Evolutionary conservation across 495 filamentous ascomycete species (phyloP), one percentile per base, ranked within the genome.

Genomic region (Penicillium bovifimosum): DNA sequence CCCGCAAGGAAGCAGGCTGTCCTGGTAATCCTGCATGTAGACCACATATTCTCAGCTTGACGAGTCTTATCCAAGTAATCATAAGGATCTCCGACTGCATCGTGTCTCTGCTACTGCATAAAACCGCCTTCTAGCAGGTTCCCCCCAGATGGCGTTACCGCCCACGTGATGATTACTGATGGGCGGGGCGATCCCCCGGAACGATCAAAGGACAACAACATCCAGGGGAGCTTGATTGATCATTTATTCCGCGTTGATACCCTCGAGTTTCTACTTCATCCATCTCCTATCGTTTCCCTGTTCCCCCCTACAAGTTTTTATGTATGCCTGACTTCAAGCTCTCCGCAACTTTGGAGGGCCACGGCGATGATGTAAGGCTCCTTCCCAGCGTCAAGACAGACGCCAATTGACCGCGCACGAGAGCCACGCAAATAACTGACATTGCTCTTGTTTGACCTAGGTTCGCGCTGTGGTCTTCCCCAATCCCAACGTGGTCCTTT

Each of bases 401-500:
- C 52, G 40, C 46, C 46, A 24, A 41, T 54, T 40, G 40, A 41
- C 50, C 44, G 55, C 27, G 47, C 47, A 53, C 31, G 46, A 34
- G 35, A 46, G 20, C 40, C 49, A 36, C 26, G 39, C 35, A 60
- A 36, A 48, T 38, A 32, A 47, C 51, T 62, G 29, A 63, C 47
- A 13, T 17, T 26, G 28, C 49, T 52, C 50, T 47, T 44, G 28
- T 51, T 58, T 11, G 3, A 34, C 24, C 28, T 60, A 98, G 93
- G 93, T 99, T 64, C 90, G 93, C 55, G 83, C 81, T 55, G 88
- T 99, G 56, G 75, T 74, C 64, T 97, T 93, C 63, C 89, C 91
- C 13, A 74, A 76, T 41, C 73, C 87, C 50, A 82, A 87, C 55
- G 70, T 82, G 42, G 72, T 96, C 28, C 67, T 95, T 51, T 95